Conservation (phyloP, 352 stramenopile species). For the Lagenidium sp. region DNA sequence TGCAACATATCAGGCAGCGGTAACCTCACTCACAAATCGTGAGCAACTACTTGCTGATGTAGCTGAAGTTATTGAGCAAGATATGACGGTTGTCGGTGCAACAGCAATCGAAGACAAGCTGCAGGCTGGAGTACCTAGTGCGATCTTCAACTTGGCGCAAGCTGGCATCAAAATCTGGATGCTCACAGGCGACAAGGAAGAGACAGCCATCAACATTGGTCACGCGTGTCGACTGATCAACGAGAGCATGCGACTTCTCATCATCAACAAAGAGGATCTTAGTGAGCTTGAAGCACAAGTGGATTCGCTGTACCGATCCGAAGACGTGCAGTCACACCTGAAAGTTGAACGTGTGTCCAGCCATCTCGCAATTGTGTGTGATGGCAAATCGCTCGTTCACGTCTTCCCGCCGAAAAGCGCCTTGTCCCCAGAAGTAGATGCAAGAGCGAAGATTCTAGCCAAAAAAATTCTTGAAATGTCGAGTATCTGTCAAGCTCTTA, state of each 20-base stretch:
- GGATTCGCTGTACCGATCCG: constrained; percentile 29
- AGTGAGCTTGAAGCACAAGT: constrained; percentile 35
- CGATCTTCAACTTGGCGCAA: constrained; percentile 78
- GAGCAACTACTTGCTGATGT: constrained; percentile 42
- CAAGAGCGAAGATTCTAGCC: constrained; percentile 31
- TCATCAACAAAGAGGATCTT: constrained; percentile 44
- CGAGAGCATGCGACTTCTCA: constrained; percentile 40
- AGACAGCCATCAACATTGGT: constrained; percentile 93
- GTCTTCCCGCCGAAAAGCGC: constrained; percentile 51
- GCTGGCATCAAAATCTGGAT: constrained; percentile 95
- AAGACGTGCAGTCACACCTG: constrained; percentile 39
- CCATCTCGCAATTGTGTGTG: constrained; percentile 49
- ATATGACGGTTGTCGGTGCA: constrained; percentile 82
- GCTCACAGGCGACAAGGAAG: constrained; percentile 92
- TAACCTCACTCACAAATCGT: constrained; percentile 50
- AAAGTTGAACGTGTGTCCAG: constrained; percentile 28
- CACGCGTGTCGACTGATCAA: constrained; percentile 66
- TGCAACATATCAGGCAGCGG: constrained; percentile 39
- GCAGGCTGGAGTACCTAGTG: constrained; percentile 80
- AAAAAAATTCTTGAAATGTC: constrained; percentile 49
- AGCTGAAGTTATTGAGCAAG: constrained; percentile 44
- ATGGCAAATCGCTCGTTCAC: constrained; percentile 66
- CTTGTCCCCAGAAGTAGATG: constrained; percentile 16
- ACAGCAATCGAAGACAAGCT: constrained; percentile 93
- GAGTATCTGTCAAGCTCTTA: constrained; percentile 53